phyloP scores from a whole-genome alignment of 306 rosid species.

The Dryas alaskensis region DNA sequence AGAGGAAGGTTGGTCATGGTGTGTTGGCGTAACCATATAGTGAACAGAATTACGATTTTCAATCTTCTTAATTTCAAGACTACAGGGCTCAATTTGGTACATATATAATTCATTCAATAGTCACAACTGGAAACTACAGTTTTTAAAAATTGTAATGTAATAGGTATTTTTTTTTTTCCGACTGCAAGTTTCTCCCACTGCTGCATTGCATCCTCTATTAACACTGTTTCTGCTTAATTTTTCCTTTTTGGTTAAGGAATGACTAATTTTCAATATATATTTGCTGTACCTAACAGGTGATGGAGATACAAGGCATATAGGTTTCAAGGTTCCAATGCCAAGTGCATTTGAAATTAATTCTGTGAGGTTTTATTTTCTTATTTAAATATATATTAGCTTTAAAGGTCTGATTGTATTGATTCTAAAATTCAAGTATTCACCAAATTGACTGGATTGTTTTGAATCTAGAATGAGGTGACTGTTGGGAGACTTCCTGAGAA shows the following conservation, averaged over 20 bases:
- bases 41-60: too few relatives aligned
- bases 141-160: background rate
- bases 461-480: slow-evolving; percentile 53
- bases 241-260: slow-evolving; percentile 18
- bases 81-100: background rate
- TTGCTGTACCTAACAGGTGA: slow-evolving; percentile 51
- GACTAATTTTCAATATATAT: background rate
- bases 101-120: background rate
- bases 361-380: slow-evolving; percentile 38
- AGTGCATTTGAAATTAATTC: slow-evolving; percentile 75
- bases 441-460: slow-evolving; percentile 22
- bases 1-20: too few relatives aligned
- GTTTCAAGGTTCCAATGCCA: slow-evolving; percentile 76
- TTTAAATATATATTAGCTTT: background rate
- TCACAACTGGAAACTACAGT: background rate
- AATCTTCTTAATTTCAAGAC: background rate
- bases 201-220: background rate
- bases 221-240: background rate
- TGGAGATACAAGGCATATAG: slow-evolving; percentile 78
- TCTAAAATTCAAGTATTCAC: slow-evolving; percentile 18
- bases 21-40: too few relatives aligned
- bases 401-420: background rate
- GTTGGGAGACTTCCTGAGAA: slow-evolving; percentile 88
- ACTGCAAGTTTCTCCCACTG: background rate
- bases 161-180: background rate